Evolutionary conservation across 352 stramenopile genomes (phyloP).

Genomic region (Globisporangium abappressorium): DNA sequence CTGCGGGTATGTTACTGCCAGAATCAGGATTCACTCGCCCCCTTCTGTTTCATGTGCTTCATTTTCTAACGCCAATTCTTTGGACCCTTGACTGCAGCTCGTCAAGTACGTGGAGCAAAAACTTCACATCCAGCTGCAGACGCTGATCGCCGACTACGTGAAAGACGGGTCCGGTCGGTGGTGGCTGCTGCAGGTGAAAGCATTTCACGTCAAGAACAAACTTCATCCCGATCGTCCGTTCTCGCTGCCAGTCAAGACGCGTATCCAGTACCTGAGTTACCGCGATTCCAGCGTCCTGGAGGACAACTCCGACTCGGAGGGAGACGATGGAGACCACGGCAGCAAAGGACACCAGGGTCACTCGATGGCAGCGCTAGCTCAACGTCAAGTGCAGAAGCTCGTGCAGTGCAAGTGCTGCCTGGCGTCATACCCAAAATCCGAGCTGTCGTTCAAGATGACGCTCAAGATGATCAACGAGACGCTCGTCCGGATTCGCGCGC

Average conservation of each 20-base stretch:
- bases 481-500: conserved; percentile 59
- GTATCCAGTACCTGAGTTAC: conserved; percentile 57
- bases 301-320: conserved; percentile 50
- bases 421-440: conserved; percentile 62
- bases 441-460: conserved; percentile 87
- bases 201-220: conserved; percentile 52
- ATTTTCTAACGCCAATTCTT: neutral
- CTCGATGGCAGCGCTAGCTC: conserved; percentile 27
- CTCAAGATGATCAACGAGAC: conserved; percentile 87
- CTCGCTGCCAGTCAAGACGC: conserved; percentile 40
- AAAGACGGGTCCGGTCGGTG: conserved; percentile 67
- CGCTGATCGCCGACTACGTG: conserved; percentile 63
- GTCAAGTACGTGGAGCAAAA: conserved; percentile 71
- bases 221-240: conserved; percentile 32
- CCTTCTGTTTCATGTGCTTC: neutral
- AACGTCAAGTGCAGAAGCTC: conserved; percentile 69
- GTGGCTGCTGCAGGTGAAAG: conserved; percentile 82
- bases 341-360: conserved; percentile 10
- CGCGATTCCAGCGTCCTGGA: conserved; percentile 64
- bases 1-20: conserved; percentile 33
- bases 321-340: conserved; percentile 25
- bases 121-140: conserved; percentile 58
- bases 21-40: neutral
- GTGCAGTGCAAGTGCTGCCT: conserved; percentile 81
- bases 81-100: conserved; percentile 31